Base-by-base conservation (phyloP, 768 basidiomycete genomes). In the Tulasnella sp. region DNA sequence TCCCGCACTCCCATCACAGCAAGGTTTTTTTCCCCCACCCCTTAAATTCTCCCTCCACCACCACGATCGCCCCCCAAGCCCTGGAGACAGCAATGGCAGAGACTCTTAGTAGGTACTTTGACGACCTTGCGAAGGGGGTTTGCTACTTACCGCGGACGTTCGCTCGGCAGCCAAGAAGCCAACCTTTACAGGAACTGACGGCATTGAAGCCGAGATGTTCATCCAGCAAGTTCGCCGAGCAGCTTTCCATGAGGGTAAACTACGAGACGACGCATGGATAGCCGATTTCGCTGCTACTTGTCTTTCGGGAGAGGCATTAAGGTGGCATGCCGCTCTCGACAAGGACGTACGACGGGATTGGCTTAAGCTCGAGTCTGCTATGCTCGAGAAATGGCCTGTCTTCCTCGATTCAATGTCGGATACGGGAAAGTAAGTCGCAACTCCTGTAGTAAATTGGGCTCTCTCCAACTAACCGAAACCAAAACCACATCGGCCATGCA, bases 231-330 rank as follows among this genome's bases (percentile, higher is more conserved):
- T 74, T 14, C 39, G 46, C 16, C 39, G 46, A 31, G 73, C 73
- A 12, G 73, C 73, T 39, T 48, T 74, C 73, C 40, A 42, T 27
- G 40, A 74, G 46, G 73, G 73, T n/a, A 40, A 48, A n/a, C 73
- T 42, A 24, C 73, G 73, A 48, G 73, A 74, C 31, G 73, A 74
- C 73, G 73, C 39, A 31, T 74, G 73, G 73, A 40, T n/a, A 12
- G 31, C 46, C 18, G 73, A 74, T 48, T 74, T 42, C 73, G 73
- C 73, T 27, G 73, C 39, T 12, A 48, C 73, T 27, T 74, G 73
- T 27, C 46, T 74, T 6, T 42, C 73, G 24, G 73, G 73, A 16
- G 73, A 74, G 46, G 73, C 73, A 5, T 27, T 74, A 39, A 74
- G 73, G 38, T 74, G 73, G 73, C 46, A 42, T 48, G n/a, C 40